Evolutionary conservation across 768 basidiomycete genomes (phyloP), one percentile per base, ranked within the genome.

Genomic region (Pleurotus cornucopiae): DNA sequence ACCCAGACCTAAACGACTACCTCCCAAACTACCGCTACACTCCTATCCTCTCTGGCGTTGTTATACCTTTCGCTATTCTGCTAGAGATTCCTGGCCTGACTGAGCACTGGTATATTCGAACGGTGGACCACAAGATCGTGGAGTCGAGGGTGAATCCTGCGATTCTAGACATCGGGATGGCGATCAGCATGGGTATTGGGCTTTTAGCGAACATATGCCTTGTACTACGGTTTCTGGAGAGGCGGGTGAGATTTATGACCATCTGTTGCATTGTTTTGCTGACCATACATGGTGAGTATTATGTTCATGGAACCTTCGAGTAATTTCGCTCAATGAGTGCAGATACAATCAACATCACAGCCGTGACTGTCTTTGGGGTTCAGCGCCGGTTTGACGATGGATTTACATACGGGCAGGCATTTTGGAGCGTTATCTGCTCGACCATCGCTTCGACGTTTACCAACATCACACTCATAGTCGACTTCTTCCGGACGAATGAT

Each of bases 41-140:
- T 4, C 88, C 88, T 0, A 84, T 90, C 41, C 56, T 89, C 6
- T 83, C 88, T 12, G 86, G 85, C 16, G 74, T 87, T 40, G 66
- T 84, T 58, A 82, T 89, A 38, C 87, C 89, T 0, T 90, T 94
- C 62, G 81, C 86, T 14, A 88, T 92, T 48, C 75, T 94, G n/a
- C 75, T 93, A 26, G 87, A 88, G 62, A 89, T 94, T 25, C 91
- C 91, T 0, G 86, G 87, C 13, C 69, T 92, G 9, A 92, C 89
- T 1, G 85, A 84, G 57, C 77, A 79, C 52, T 89, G 88, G 89
- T 89, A 85, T 59, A 78, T 87, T 56, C 77, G 77, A 5, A 89
- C 82, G 0, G 69, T 74, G 26, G 65, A 72, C 16, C 70, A 79
- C 57, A 41, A 75, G 21, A 67, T 71, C 3, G 69, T 85, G 1